A percentile compares a stretch with the other conserved stretches of the same genome.
phyloP scores from a whole-genome alignment of 83 land plant species.

The Larix sibirica region DNA sequence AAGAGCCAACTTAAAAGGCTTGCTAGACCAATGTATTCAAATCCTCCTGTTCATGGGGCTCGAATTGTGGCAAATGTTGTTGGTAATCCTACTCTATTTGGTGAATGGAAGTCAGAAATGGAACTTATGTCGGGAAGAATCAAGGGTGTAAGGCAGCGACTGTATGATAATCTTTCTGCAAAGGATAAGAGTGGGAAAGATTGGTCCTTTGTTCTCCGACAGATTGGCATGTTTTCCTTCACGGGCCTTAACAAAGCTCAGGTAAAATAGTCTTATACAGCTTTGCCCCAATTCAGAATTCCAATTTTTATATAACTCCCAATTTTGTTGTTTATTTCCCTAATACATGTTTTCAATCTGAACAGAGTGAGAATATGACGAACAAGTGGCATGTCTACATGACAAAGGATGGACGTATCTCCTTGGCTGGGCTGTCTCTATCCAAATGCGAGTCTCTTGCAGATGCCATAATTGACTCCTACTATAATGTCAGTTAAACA shows the following conservation, averaged over 20 bases:
- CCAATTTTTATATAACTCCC: not conserved
- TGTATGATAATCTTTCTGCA: constrained; percentile 69
- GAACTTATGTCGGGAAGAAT: constrained; percentile 97
- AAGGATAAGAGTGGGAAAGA: constrained; percentile 93
- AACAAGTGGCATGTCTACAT: constrained; percentile 99
- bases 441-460: constrained; percentile 96
- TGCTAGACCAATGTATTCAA: constrained; percentile 99
- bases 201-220: constrained; percentile 96
- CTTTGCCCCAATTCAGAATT: not conserved
- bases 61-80: constrained; percentile 95
- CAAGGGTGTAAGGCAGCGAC: constrained; percentile 84
- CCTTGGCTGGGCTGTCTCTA: constrained; percentile 88
- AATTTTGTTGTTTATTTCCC: not conserved
- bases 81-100: constrained; percentile 78
- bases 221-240: constrained; percentile 99
- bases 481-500: constrained; percentile 66
- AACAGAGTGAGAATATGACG: constrained; percentile 96
- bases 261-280: constrained; percentile 32
- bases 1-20: constrained; percentile 97
- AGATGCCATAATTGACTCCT: constrained; percentile 96
- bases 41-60: constrained; percentile 97
- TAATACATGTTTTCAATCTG: constrained; percentile 14
- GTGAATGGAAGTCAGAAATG: constrained; percentile 98
- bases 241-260: constrained; percentile 89
- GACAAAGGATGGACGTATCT: constrained; percentile 99